A percentile compares a stretch with the other conserved stretches of the same genome.
Conservation (phyloP, 2,329 filamentous ascomycete genomes). For the Zymoseptoria pseudotritici region DNA sequence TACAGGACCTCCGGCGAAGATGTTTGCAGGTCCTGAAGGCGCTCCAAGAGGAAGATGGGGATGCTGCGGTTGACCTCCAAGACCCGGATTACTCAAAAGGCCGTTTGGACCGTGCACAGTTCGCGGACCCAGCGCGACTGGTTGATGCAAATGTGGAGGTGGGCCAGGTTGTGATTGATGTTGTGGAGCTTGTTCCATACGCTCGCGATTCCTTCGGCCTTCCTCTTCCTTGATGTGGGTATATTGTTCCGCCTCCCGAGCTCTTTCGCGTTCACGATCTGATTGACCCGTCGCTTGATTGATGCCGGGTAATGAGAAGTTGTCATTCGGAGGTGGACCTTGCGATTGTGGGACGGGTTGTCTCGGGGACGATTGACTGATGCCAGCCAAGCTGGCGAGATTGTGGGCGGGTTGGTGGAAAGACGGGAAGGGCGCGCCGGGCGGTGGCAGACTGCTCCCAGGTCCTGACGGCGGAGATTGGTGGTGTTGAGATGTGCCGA, state of each 20-base stretch:
- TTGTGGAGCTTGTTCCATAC: slow-evolving; percentile 60
- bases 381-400: slow-evolving; percentile 37
- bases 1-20: slow-evolving; percentile 66
- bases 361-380: slow-evolving; percentile 39
- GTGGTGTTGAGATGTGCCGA: slow-evolving; percentile 24
- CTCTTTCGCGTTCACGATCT: slow-evolving; percentile 40
- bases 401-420: slow-evolving; percentile 37
- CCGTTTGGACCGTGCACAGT: slow-evolving; percentile 91
- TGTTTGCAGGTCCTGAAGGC: slow-evolving; percentile 52
- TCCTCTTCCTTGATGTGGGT: slow-evolving; percentile 52
- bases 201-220: slow-evolving; percentile 53
- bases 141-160: slow-evolving; percentile 84
- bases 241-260: slow-evolving; percentile 46
- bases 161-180: slow-evolving; percentile 80
- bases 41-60: slow-evolving; percentile 49
- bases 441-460: slow-evolving; percentile 24
- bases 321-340: slow-evolving; percentile 29
- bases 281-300: slow-evolving; percentile 38
- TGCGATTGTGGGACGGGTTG: slow-evolving; percentile 27
- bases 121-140: slow-evolving; percentile 68
- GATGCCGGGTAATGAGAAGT: slow-evolving; percentile 39
- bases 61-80: slow-evolving; percentile 40
- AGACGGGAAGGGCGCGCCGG: slow-evolving; percentile 35
- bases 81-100: slow-evolving; percentile 57
- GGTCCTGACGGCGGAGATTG: slow-evolving; percentile 27